Conservation (phyloP, 257 asterid species). For the Anisodus tanguticus region DNA sequence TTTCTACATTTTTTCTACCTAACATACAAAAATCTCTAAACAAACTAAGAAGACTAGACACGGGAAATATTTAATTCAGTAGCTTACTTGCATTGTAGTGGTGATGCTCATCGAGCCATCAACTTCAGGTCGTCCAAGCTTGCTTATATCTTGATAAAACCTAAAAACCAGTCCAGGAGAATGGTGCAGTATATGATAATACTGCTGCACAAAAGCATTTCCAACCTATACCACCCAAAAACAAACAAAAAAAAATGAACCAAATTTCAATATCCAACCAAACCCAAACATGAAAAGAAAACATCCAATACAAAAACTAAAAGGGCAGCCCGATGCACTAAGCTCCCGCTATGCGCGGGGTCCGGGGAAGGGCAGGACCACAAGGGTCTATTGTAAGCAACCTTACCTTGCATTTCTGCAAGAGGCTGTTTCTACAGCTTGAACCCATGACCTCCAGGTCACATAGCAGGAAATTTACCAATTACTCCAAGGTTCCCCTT, state of each 20-base stretch:
- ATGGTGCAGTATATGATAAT: constrained; percentile 78
- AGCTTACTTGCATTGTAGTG: constrained; percentile 79
- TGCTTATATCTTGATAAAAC: constrained; percentile 83
- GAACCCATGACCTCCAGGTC: no score
- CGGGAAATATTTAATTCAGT: neutral
- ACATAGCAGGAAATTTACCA: no score
- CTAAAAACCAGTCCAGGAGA: constrained; percentile 74
- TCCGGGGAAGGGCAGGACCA: no score
- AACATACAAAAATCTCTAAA: neutral
- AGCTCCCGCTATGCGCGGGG: no score
- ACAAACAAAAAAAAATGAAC: neutral
- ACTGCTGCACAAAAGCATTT: constrained; percentile 87
- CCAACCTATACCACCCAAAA: constrained; percentile 61
- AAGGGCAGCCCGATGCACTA: no score
- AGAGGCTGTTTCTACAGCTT: no score
- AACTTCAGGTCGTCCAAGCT: constrained; percentile 82
- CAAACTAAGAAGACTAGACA: neutral
- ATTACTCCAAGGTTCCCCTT: no score
- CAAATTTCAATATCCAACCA: constrained; percentile 2
- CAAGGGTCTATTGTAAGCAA: no score
- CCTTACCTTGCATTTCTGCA: no score
- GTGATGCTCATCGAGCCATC: constrained; percentile 81
- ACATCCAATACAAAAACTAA: neutral
- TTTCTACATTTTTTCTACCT: neutral
- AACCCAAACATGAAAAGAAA: neutral